Evolutionary conservation across 345 rosid species (phyloP), one percentile per base, ranked within the genome.

Genomic region (Lenwebbia sp.): DNA sequence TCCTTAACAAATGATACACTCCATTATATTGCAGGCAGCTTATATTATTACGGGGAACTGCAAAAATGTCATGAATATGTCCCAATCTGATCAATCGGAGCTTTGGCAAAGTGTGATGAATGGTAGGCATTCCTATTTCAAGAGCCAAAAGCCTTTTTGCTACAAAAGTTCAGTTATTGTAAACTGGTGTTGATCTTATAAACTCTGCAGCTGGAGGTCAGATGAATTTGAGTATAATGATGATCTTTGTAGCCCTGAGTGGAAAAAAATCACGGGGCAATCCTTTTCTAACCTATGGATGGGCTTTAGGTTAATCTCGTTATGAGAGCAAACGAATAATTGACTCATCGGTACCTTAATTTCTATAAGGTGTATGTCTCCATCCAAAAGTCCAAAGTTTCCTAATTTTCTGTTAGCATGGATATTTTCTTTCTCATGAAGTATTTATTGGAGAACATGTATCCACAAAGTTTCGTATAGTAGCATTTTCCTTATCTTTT

Each of bases 31-130:
- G 89, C 98, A 97, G 99, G 99, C 99, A 47, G 98, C 96, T 37
- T 96, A 94, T 89, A 93, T 97, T 87, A 94, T 92, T 56, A 97
- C 94, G 88, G 99, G 99, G 84, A 96, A 93, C 86, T 94, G 98
- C 98, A 96, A 96, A 92, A 96, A 95, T 91, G 93, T 96, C 70
- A 95, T 96, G 99, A 92, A 94, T 88, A 93, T 94, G 98, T 95
- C 99, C 83, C 98, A 95, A 85, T 90, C 95, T 91, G 99, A 96
- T 92, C 99, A 96, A 88, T 86, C 88, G 91, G 98, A 96, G 86
- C 93, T 96, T 17, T 96, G 99, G 99, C 88, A 83, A 28, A 83
- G 96, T 85, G 95, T 97, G 83, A 90, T 94, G 92, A 92, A 93
- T 84, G 98, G 99, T 97, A 94, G 62, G 91, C 57, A 70, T 54